Evolutionary conservation across 768 basidiomycete species (phyloP), one percentile per base, ranked within the genome.

Genomic region (Coprinopsis sp.): DNA sequence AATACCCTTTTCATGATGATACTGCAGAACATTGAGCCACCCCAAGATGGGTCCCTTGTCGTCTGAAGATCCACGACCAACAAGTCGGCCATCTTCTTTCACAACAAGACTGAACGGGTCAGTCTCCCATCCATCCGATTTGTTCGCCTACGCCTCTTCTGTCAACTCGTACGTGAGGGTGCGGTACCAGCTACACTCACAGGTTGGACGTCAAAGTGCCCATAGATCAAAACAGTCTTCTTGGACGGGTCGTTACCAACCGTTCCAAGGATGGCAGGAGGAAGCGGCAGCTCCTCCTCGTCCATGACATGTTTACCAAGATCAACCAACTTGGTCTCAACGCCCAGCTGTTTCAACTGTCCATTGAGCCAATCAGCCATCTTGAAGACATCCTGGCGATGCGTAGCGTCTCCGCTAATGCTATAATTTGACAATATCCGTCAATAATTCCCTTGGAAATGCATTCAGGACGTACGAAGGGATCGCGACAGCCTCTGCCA

Each of bases 181-280:
- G n/a, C n/a, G n/a, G n/a, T n/a, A n/a, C n/a, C n/a, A n/a, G n/a
- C n/a, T n/a, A 33, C 27, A 65, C 80, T 41, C 50, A 89, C 88
- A 7, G 94, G 93, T 58, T 96, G 94, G 6, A 96, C 94, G 60
- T 96, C 93, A 59, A 91, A 95, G 64, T 97, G 94, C 2, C 91
- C 94, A 60, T 97, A 97, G 25, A 97, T 68, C 23, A 95, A 76
- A 27, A 97, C 81, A 0, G 93, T 98, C 78, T 89, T 94, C 81
- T 97, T 97, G 59, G 70, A 79, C 12, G 81, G 81, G 64, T 96
- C 91, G 29, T 81, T 72, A 3, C 95, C 95, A 52, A 92, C 72
- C 53, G 72, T 72, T 0, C 87, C 94, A 30, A 97, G 74, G 60
- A 96, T 79, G 4, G 81, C 87, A 2, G 91, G 91, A 0, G 94